Percentiles rank a stretch among this genome's conserved stretches.
Conservation (phyloP, 805 yeast species). For the Clavispora santaluciae region DNA sequence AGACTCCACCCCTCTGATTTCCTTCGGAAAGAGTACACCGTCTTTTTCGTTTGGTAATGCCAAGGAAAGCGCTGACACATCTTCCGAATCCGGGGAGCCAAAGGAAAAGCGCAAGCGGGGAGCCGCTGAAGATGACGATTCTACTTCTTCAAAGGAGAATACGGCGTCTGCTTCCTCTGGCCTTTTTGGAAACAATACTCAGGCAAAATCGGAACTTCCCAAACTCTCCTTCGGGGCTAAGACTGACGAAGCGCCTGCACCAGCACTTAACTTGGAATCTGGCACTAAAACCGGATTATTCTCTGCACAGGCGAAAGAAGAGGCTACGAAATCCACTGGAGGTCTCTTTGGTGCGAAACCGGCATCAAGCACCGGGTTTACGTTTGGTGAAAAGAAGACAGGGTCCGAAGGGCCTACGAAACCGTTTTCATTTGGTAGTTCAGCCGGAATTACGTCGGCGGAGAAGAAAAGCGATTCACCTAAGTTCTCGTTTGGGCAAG, state of each 20-base stretch:
- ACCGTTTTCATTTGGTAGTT: background rate
- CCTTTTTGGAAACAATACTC: background rate
- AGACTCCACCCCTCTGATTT: background rate
- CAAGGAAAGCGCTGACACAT: background rate
- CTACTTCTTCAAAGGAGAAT: background rate
- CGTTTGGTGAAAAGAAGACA: conserved; percentile 2
- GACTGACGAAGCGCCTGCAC: background rate
- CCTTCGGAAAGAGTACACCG: background rate
- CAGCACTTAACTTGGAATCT: background rate
- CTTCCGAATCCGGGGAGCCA: background rate
- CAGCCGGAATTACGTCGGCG: background rate
- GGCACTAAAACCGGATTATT: background rate
- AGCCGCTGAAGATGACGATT: background rate
- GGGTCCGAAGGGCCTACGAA: background rate
- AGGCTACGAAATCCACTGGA: background rate
- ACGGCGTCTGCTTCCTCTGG: background rate
- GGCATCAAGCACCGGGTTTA: background rate
- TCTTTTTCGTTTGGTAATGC: conserved; percentile 13
- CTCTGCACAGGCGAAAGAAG: background rate
- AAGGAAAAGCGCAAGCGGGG: background rate
- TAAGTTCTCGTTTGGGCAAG: conserved; percentile 5
- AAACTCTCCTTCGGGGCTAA: conserved; percentile 16
- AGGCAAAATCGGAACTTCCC: conserved; percentile 6
- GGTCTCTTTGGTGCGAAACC: background rate
- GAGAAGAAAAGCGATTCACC: background rate